Evolutionary conservation across 2,329 filamentous ascomycete genomes (phyloP), one percentile per base, ranked within the genome.

Genomic region (Colletotrichum musae): DNA sequence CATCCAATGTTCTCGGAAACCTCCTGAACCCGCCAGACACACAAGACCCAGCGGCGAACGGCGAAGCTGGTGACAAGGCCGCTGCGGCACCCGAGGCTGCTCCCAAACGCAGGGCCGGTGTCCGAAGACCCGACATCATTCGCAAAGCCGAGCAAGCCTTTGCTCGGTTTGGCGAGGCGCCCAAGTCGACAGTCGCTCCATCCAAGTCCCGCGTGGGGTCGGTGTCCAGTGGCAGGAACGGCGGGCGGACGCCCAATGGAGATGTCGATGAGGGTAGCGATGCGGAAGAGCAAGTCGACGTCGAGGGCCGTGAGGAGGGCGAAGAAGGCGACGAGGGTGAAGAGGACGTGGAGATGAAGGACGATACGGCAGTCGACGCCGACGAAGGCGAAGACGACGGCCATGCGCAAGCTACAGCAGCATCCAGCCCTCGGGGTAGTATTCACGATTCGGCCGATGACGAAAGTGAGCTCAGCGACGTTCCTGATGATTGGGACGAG

Each of bases 391-490:
- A 53, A 74, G 78, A 52, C 74, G 79, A 60, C 58, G 73, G 13
- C 72, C 74, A 13, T 78, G 78, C 54, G 66, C 72, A 6, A 70
- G 70, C 21, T 70, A 71, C 57, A 64, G 70, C 52, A 78, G 77
- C 70, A 39, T 88, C 83, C 58, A 90, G 89, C 65, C 85, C 86
- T 6, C 84, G 85, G 0, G 87, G 86, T 6, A 93, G 88, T 68
- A 80, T 90, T 7, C 88, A 91, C 69, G 89, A 92, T 70, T 91
- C 87, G 48, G 90, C 88, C 0, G 90, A 92, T 71, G 89, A 92
- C 63, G 91, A 93, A 77, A 92, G 90, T 74, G 91, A 92, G 71
- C 81, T 93, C 0, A 92, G 89, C 60, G 91, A 93, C 70, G 86
- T 90, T 5, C 84, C 89, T 28, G 80, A 86, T 4, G 87, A 86